Evolutionary conservation across 768 basidiomycete genomes (phyloP), one percentile per base, ranked within the genome.

Genomic region (Rhodocollybia butyracea): DNA sequence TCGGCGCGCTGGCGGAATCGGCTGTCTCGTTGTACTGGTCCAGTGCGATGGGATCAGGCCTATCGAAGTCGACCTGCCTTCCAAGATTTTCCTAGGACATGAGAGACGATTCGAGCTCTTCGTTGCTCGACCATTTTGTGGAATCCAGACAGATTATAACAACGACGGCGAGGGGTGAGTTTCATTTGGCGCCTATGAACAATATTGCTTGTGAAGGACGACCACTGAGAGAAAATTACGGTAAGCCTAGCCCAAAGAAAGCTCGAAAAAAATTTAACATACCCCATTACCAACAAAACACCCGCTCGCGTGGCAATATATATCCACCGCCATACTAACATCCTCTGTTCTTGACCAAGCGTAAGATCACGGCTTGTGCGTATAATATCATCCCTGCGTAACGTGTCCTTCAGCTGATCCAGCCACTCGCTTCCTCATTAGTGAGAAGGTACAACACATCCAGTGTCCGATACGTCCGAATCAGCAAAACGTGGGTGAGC

Each of bases 21-120:
- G 90, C 21, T 82, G 86, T 3, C 76, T 86, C 2, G 77, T 91
- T 50, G 78, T 92, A 67, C 75, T 91, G 65, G 77, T 92, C 56
- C 88, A 91, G 64, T 91, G 89, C 63, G 86, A 82, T 34, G 76
- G 78, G 22, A 78, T 92, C 59, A 88, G 91, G 85, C 90, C 90
- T 30, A 88, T 91, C 59, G 90, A 92, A 66, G 86, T 91, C 50
- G 90, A 92, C 67, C 82, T 86, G 6, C 89, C 88, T 1, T 73
- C 78, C 56, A 87, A 84, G 62, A 89, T 91, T 63, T n/a, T 74
- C 82, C 31, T 91, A 89, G 90, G 89, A 90, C 66, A 61, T 69
- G 19, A 76, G 89, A 53, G 84, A 84, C 11, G 89, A 92, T 68
- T 92, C 90, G 89, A n/a, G n/a, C n/a, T 69, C 73, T 5, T 75